A percentile compares a stretch with the other conserved stretches of the same genome.
phyloP scores from a whole-genome alignment of 2,329 filamentous ascomycete species.

The Sporothrix sp. region DNA sequence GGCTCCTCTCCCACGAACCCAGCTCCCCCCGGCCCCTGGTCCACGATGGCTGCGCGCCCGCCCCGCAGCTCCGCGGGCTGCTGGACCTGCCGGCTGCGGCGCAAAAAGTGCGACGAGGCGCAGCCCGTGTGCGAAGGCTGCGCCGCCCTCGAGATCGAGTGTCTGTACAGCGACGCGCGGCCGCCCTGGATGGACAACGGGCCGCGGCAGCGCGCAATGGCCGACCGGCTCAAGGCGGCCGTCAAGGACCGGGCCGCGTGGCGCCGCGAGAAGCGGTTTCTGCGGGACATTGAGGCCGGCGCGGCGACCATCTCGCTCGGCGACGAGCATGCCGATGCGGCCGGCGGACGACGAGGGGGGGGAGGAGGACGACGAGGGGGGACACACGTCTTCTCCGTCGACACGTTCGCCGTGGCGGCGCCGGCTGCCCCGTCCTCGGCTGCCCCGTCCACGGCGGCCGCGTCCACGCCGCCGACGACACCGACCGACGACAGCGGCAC shows the following conservation, averaged over 20 bases:
- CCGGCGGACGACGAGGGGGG: too few species aligned
- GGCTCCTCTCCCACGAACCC: neutral
- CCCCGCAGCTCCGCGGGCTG: slow-evolving; percentile 38
- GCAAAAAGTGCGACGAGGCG: slow-evolving; percentile 51
- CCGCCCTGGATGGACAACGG: slow-evolving; percentile 51
- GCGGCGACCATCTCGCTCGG: slow-evolving; percentile 21
- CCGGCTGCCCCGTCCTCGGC: neutral
- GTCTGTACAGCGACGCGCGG: slow-evolving; percentile 41
- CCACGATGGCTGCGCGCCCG: neutral
- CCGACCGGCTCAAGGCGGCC: slow-evolving; percentile 44
- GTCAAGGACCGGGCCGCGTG: slow-evolving; percentile 44
- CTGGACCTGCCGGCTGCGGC: slow-evolving; percentile 51
- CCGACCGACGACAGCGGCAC: neutral
- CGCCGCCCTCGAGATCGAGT: slow-evolving; percentile 44
- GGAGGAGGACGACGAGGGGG: neutral
- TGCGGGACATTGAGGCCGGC: slow-evolving; percentile 30
- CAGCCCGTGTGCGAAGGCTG: slow-evolving; percentile 44
- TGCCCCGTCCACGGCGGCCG: neutral
- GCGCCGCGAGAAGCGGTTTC: slow-evolving; percentile 40
- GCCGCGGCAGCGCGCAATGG: slow-evolving; percentile 39
- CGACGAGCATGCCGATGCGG: neutral
- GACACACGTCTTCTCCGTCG: neutral
- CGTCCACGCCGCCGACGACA: neutral
- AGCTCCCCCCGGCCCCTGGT: neutral
- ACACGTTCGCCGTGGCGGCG: neutral